Base-by-base conservation (phyloP, 768 basidiomycete species). In the Dacryopinax primogenitus region DNA sequence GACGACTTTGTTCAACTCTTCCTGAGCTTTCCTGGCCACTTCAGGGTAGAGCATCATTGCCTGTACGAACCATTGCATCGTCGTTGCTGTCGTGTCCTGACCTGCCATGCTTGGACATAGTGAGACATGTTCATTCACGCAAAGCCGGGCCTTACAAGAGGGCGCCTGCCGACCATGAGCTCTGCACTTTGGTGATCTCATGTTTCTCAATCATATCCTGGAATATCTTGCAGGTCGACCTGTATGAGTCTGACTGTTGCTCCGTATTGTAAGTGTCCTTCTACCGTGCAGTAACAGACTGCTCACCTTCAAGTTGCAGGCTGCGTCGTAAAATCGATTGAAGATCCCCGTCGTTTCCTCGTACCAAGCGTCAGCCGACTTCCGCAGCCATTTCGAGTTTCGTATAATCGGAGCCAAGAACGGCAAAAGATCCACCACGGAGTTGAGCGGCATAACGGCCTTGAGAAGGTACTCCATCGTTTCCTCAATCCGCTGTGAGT, bases 61-160 rank as follows among this genome's bases (percentile, higher is more conserved):
- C 70, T 73, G 66, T 67, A 73, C 63, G 32, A 75, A 76, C 65
- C 65, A 69, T 16, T 64, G 67, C 15, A 70, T 47, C 15, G 67
- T 63, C 12, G 58, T 68, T 6, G 71, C 64, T 0, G 70, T 71
- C 3, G 67, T 72, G 47, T 68, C 71, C 13, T 71, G 70, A 13
- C 71, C 71, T 1, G 71, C 71, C 51, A 26, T 26, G n/a, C 45
- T 47, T 13, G n/a, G 23, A 7, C 45, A 47, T 13, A 21, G 23
- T 15, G 7, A 47, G 7, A 26, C 9, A 9, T 47, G 45, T 9
- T 13, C n/a, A 21, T 15, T 9, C 23, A 9, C 13, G 11, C 36
- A 47, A 26, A 7, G 45, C 9, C 7, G 7, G 45, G 13, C 6
- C 45, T 47, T 47, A 47, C 45, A 47, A 47, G 7, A 21, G 7